Evolutionary conservation across 768 basidiomycete species (phyloP), one percentile per base, ranked within the genome.

Genomic region (Pholiota molesta): DNA sequence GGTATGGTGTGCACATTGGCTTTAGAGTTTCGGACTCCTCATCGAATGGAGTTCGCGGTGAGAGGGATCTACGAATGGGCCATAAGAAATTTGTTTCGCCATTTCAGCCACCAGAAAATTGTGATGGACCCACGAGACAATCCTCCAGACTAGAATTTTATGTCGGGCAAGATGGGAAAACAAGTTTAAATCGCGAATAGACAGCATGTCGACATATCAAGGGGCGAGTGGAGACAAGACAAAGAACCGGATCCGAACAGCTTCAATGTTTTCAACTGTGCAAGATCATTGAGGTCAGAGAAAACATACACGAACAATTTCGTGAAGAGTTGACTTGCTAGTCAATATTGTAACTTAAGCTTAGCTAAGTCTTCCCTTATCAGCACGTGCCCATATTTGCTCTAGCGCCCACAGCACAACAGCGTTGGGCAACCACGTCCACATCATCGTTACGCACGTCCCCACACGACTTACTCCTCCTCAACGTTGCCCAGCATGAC

Each of bases 401-500:
- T 14, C 23, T 13, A 19, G 23, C 21, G 11, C 9, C 13, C 23
- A 19, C 4, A 49, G 47, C 21, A 49, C 47, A 49, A 49, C 47
- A 49, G 19, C 23, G 2, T 3, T 23, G 14, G 47, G 3, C 19
- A 7, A 47, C n/a, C 45, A 47, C 45, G 19, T 45, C 47, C n/a
- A 49, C 47, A 10, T 49, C 47, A 26, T 23, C 21, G 19, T 5
- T 2, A 26, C 26, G 26, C 26, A 26, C 26, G 26, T 26, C 26
- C 26, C 26, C 26, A 23, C 21, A 49, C 47, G 3, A 21, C 47
- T 19, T 14, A 9, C 7, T 26, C n/a, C 23, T 19, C 23, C 7
- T 26, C 11, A 49, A 49, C 19, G 47, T 49, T 21, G 23, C 9
- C 35, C 19, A 49, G 31, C 39, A 85, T 86, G 84, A 76, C 83